A percentile compares a stretch with the other conserved stretches of the same genome.
Conservation (phyloP, 306 rosid species). For the Benincasa hispida region DNA sequence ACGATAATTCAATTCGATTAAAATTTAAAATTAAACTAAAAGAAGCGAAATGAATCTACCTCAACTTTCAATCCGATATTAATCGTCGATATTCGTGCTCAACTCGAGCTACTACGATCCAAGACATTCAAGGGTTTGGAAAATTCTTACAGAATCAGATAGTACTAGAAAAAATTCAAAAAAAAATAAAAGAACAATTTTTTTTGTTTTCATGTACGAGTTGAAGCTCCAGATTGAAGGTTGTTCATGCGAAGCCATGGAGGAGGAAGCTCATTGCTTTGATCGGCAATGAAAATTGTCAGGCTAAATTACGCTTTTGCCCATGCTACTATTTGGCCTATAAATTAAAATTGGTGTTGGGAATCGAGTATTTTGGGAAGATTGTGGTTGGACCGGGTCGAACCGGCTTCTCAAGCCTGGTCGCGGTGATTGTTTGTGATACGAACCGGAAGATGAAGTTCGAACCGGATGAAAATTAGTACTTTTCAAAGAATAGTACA, state of each 20-base stretch:
- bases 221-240: constrained; percentile 59
- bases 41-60: constrained; percentile 6
- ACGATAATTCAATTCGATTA: neutral
- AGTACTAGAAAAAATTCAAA: neutral
- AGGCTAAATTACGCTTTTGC: constrained; percentile 25
- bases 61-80: neutral
- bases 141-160: constrained; percentile 18
- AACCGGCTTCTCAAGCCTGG: constrained; percentile 4
- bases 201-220: constrained; percentile 19
- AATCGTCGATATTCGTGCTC: constrained; percentile 5
- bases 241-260: constrained; percentile 58
- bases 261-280: constrained; percentile 66
- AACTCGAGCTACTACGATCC: constrained; percentile 11
- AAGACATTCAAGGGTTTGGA: constrained; percentile 11
- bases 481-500: no score
- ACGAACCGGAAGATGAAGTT: neutral
- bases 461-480: neutral
- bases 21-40: neutral
- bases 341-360: neutral
- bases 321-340: constrained; percentile 18
- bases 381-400: constrained; percentile 13
- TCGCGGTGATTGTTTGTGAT: neutral
- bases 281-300: constrained; percentile 61
- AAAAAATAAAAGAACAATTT: neutral
- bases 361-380: constrained; percentile 15